These are phyloP conservation scores for Cokeromyces recurvatus DNA, from an alignment of 371 early-diverging fungal species.

Conservation along the genomic window DNA sequence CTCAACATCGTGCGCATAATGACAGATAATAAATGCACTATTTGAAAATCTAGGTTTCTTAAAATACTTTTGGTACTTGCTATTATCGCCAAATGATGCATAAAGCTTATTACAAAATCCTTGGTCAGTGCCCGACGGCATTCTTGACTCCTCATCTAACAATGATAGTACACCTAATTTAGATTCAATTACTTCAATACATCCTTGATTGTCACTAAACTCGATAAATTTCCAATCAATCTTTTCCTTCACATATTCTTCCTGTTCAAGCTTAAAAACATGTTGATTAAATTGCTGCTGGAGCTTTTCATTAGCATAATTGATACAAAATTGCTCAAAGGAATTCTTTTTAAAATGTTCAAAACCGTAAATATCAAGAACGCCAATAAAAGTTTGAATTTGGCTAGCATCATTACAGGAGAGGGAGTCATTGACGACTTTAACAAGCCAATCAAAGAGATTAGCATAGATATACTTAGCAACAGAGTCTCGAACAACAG, in stretches of 20 bases:
- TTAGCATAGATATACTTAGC: conserved; percentile 92
- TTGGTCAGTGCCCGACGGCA: conserved; percentile 87
- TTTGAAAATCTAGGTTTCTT: conserved; percentile 88
- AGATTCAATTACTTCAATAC: conserved; percentile 98
- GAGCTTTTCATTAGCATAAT: conserved; percentile 96
- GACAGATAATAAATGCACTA: conserved; percentile 78
- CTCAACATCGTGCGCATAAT: conserved; percentile 90
- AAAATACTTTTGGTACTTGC: conserved; percentile 68
- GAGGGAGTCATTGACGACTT: conserved; percentile 74
- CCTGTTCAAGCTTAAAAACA: conserved; percentile 88
- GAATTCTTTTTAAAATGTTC: conserved; percentile 97
- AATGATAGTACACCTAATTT: conserved; percentile 92
- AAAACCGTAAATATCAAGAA: conserved; percentile 96
- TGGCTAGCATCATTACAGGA: conserved; percentile 44
- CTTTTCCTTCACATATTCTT: conserved; percentile 90
- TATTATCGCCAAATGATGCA: conserved; percentile 53
- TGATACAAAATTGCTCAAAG: conserved; percentile 99
- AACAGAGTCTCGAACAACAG: conserved; percentile 84
- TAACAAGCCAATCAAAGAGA: conserved; percentile 93
- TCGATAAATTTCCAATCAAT: conserved; percentile 91
- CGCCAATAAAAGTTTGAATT: conserved; percentile 81
- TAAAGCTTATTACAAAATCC: conserved; percentile 85
- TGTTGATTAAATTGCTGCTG: conserved; percentile 90
- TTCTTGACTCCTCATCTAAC: conserved; percentile 94
- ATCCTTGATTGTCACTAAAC: conserved; percentile 99